Percentiles rank a stretch among this genome's conserved stretches.
Conservation (phyloP, 2,329 filamentous ascomycete genomes). For the Tricladium varicosporioides region DNA sequence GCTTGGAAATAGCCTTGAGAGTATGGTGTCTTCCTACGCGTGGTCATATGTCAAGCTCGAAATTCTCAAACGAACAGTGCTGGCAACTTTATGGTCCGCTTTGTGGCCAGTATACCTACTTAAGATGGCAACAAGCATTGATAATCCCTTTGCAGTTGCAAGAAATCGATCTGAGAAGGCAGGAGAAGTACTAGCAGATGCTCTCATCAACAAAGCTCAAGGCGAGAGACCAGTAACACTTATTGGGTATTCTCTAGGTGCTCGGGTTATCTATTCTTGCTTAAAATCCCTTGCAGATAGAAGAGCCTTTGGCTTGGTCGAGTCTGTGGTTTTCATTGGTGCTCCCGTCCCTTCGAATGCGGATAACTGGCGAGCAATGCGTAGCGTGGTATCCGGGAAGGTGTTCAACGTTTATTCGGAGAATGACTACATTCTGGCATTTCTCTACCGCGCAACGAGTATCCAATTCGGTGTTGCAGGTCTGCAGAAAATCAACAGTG, state of each 20-base stretch:
- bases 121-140: slow-evolving; percentile 51
- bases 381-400: slow-evolving; percentile 75
- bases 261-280: slow-evolving; percentile 63
- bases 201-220: slow-evolving; percentile 73
- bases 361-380: slow-evolving; percentile 73
- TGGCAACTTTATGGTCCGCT: slow-evolving; percentile 42
- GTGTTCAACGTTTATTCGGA: slow-evolving; percentile 89
- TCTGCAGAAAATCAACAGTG: slow-evolving; percentile 68
- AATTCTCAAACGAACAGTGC: slow-evolving; percentile 56
- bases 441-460: slow-evolving; percentile 80
- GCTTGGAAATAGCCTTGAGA: slow-evolving; percentile 70
- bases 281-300: slow-evolving; percentile 58
- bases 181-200: slow-evolving; percentile 60
- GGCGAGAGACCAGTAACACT: slow-evolving; percentile 61
- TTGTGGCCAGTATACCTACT: slow-evolving; percentile 49
- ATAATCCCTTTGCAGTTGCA: slow-evolving; percentile 61
- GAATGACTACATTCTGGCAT: slow-evolving; percentile 84
- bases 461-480: slow-evolving; percentile 83
- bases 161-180: slow-evolving; percentile 59
- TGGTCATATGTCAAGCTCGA: slow-evolving; percentile 60
- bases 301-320: slow-evolving; percentile 62
- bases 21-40: slow-evolving; percentile 60
- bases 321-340: slow-evolving; percentile 75
- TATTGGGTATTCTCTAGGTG: slow-evolving; percentile 60
- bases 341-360: slow-evolving; percentile 72